Conservation (phyloP, 345 rosid genomes). For the Diplotaxis tenuifolia region DNA sequence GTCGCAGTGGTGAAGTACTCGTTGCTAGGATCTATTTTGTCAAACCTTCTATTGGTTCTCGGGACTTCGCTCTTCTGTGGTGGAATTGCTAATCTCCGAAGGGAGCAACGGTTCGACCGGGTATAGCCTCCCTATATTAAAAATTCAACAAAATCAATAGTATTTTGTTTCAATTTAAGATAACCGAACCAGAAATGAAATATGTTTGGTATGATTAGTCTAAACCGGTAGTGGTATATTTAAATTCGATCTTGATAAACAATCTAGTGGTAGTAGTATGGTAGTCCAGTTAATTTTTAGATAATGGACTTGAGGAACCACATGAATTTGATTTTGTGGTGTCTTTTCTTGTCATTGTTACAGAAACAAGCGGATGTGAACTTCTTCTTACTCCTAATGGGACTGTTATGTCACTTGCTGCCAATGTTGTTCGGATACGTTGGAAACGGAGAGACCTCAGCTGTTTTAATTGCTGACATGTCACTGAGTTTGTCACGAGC, state of each 20-base stretch:
- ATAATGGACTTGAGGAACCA: not conserved
- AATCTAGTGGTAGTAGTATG: not conserved
- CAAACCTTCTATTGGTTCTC: slow-evolving; percentile 84
- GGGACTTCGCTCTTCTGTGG: slow-evolving; percentile 87
- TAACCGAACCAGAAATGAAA: not conserved
- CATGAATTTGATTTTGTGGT: not conserved
- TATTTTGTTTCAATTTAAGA: not conserved
- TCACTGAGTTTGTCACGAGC: slow-evolving; percentile 68
- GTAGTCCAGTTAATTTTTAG: not conserved
- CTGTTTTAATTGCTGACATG: slow-evolving; percentile 28
- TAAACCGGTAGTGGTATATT: not conserved
- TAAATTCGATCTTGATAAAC: not conserved
- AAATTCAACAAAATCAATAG: not conserved
- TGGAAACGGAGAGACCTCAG: slow-evolving; percentile 23
- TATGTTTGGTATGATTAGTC: not conserved
- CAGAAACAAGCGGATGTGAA: slow-evolving; percentile 98
- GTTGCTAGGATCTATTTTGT: slow-evolving; percentile 77
- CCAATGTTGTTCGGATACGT: slow-evolving; percentile 70
- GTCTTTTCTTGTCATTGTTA: not conserved
- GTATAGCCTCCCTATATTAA: slow-evolving; percentile 35
- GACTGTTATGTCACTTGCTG: slow-evolving; percentile 71
- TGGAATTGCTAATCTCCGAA: slow-evolving; percentile 71
- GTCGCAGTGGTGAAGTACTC: slow-evolving; percentile 78
- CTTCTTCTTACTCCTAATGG: slow-evolving; percentile 69
- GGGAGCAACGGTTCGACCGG: slow-evolving; percentile 77